Evolutionary conservation across 176 grass and related monocot genomes (phyloP).

Genomic region (Avena sativa): DNA sequence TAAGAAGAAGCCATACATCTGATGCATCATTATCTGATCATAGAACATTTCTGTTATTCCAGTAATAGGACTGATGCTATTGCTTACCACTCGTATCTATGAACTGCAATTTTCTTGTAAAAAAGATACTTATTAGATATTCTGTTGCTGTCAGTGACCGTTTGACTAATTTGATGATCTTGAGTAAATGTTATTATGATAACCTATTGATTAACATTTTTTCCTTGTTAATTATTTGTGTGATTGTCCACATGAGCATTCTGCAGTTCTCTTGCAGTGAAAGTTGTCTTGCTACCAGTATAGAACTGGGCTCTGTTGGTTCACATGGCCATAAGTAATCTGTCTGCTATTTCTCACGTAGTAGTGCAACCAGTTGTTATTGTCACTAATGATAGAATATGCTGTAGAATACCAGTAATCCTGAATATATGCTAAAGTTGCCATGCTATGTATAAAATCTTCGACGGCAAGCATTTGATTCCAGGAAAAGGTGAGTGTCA

Average conservation of each 20-base stretch:
- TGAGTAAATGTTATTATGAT: background rate
- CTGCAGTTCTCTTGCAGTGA: background rate
- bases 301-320: conserved; percentile 1
- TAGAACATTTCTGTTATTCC: background rate
- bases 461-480: background rate
- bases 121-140: background rate
- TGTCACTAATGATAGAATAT: conserved; percentile 4
- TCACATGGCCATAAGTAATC: background rate
- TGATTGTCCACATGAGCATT: conserved; percentile 22
- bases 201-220: background rate
- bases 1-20: background rate
- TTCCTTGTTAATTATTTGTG: background rate
- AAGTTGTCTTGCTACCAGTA: background rate
- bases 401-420: background rate
- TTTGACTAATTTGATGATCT: conserved; percentile 5
- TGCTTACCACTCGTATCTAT: background rate
- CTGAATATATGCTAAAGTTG: conserved; percentile 28
- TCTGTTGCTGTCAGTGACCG: background rate
- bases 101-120: background rate
- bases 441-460: background rate
- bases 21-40: background rate
- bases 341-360: background rate
- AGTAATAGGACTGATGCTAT: background rate
- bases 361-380: conserved; percentile 14
- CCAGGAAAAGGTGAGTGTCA: background rate